Evolutionary conservation across 371 early-diverging fungal genomes (phyloP).

Genomic region (Haplosporangium sp.): DNA sequence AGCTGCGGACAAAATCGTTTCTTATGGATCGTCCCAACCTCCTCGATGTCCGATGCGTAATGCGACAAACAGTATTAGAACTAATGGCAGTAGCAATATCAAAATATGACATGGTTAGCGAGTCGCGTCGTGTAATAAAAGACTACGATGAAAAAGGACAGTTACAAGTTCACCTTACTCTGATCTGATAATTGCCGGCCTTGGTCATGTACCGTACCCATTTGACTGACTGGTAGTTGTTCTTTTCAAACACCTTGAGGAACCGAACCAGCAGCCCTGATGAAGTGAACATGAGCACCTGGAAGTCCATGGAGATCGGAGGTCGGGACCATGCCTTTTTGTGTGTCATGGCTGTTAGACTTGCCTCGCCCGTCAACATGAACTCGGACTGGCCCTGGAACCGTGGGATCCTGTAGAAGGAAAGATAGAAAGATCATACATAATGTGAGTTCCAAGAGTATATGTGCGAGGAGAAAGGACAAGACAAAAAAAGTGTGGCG

Average conservation of each 20-base stretch:
- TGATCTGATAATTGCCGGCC: constrained; percentile 89
- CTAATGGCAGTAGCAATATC: too few species aligned
- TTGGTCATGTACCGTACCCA: constrained; percentile 95
- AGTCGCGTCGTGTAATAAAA: too few species aligned
- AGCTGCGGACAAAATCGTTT: too few species aligned
- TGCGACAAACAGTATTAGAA: too few species aligned
- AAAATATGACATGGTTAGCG: too few species aligned
- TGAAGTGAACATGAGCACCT: constrained; percentile 90
- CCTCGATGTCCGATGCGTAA: too few species aligned
- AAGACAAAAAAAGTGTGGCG: background rate
- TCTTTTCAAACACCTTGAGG: constrained; percentile 92
- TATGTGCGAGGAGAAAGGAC: too few species aligned
- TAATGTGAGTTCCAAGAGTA: too few species aligned
- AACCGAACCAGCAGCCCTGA: constrained; percentile 90
- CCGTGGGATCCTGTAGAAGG: constrained; percentile 80
- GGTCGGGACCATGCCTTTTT: constrained; percentile 91
- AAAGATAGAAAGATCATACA: too few species aligned
- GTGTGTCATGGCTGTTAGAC: constrained; percentile 77
- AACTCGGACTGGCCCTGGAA: constrained; percentile 89
- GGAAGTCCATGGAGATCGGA: constrained; percentile 91
- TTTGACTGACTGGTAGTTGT: constrained; percentile 89
- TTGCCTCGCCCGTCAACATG: constrained; percentile 78
- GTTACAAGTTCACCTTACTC: too few species aligned
- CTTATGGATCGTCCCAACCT: too few species aligned
- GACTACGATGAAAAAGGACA: too few species aligned